phyloP scores from a whole-genome alignment of 352 stramenopile species.

The Pythium sukuiense region DNA sequence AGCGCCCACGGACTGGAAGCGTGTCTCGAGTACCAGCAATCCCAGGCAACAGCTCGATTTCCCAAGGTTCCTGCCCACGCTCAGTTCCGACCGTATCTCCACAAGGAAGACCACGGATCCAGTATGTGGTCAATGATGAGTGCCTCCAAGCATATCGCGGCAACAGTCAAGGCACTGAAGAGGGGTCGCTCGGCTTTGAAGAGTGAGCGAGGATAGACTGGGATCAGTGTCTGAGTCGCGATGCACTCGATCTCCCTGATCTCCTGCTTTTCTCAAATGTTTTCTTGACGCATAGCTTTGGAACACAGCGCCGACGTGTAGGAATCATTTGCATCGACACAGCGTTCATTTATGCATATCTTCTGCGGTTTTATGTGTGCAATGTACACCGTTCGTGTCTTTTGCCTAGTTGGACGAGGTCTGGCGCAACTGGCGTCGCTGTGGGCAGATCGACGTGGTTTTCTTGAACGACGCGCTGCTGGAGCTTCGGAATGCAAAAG shows the following conservation, averaged over 20 bases:
- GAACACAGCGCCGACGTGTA: no score
- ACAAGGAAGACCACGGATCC: background rate
- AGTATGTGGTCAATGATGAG: slow-evolving; percentile 16
- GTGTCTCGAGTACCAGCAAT: slow-evolving; percentile 9
- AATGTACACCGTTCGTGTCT: no score
- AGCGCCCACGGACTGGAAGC: background rate
- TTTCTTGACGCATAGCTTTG: no score
- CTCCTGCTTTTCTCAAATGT: no score
- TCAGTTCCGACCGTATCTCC: background rate
- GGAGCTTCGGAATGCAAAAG: background rate
- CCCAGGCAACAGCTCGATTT: slow-evolving; percentile 2
- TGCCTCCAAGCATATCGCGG: background rate
- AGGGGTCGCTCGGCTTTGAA: no score
- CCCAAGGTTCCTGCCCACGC: background rate
- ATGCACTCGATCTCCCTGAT: no score
- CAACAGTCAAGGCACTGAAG: slow-evolving; percentile 1
- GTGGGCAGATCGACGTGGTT: background rate
- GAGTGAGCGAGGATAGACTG: no score
- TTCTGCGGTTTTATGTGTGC: no score
- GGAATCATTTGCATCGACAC: no score
- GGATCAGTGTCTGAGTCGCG: no score
- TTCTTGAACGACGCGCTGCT: background rate
- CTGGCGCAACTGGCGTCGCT: background rate
- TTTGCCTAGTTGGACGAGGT: no score
- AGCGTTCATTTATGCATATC: no score